Evolutionary conservation across 2,329 filamentous ascomycete species (phyloP).

Genomic region (Zymoseptoria ardabiliae): DNA sequence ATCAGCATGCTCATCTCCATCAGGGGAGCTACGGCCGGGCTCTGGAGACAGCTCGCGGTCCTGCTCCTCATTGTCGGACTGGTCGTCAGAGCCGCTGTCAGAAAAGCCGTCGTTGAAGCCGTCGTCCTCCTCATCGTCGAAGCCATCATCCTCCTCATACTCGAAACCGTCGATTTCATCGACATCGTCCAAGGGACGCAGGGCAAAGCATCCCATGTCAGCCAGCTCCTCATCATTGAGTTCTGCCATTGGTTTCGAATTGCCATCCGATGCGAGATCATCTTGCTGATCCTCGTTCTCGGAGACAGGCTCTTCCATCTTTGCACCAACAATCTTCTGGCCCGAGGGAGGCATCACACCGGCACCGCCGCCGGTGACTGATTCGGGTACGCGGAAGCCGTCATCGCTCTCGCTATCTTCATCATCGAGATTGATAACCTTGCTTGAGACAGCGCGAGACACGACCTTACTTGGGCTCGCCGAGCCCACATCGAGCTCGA

Average conservation of each 20-base stretch:
- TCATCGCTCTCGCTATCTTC: constrained; percentile 12
- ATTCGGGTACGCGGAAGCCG: not conserved
- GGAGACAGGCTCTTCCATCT: not conserved
- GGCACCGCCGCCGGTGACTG: not conserved
- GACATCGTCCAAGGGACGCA: not conserved
- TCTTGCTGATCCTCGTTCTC: constrained; percentile 6
- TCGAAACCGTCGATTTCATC: constrained; percentile 9
- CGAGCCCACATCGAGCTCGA: constrained; percentile 9
- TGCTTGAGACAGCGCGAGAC: not conserved
- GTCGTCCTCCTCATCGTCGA: constrained; percentile 10
- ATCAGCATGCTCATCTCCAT: not conserved
- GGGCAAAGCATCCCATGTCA: not conserved
- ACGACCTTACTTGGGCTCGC: constrained; percentile 4
- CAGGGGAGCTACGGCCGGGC: constrained; percentile 5
- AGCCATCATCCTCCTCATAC: constrained; percentile 12
- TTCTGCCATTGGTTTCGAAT: not conserved
- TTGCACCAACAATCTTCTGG: not conserved
- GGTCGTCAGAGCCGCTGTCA: constrained; percentile 3
- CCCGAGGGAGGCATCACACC: not conserved
- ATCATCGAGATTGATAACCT: constrained; percentile 14
- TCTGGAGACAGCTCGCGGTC: constrained; percentile 12
- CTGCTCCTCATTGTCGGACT: not conserved
- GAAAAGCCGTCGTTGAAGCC: constrained; percentile 3
- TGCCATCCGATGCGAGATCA: constrained; percentile 4
- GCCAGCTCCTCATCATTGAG: constrained; percentile 9